phyloP scores from a whole-genome alignment of 805 yeast genomes.

The Suhomyces sp. region DNA sequence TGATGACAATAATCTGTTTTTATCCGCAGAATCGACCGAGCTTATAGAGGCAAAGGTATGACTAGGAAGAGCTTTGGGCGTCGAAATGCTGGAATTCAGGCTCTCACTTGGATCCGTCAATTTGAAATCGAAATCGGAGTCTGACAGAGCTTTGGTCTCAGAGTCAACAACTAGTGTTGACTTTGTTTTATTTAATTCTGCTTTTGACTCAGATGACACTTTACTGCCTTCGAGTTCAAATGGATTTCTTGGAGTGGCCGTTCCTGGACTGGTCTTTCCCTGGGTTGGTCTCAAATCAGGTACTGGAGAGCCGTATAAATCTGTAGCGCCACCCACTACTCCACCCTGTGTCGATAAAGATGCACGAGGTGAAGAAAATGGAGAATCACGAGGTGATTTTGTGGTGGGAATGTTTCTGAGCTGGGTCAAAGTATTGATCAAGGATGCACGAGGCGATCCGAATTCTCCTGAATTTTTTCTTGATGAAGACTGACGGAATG shows the following conservation, averaged over 20 bases:
- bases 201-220: not conserved
- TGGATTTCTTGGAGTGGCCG: not conserved
- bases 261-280: not conserved
- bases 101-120: not conserved
- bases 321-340: constrained; percentile 5
- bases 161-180: not conserved
- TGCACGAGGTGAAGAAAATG: constrained; percentile 48
- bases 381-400: constrained; percentile 37
- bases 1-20: constrained; percentile 7
- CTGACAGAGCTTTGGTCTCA: not conserved
- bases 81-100: not conserved
- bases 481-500: constrained; percentile 32
- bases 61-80: not conserved
- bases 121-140: not conserved
- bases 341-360: constrained; percentile 39
- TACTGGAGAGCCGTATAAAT: constrained; percentile 15
- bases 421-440: constrained; percentile 39
- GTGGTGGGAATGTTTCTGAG: constrained; percentile 36
- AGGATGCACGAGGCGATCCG: constrained; percentile 39
- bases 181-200: not conserved
- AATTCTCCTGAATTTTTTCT: constrained; percentile 36
- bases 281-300: constrained; percentile 23
- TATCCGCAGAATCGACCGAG: constrained; percentile 1
- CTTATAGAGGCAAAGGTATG: not conserved
- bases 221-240: not conserved